These are phyloP conservation scores for Erigeron canadensis DNA, from an alignment of 129 eudicot species.

Conservation along the genomic window DNA sequence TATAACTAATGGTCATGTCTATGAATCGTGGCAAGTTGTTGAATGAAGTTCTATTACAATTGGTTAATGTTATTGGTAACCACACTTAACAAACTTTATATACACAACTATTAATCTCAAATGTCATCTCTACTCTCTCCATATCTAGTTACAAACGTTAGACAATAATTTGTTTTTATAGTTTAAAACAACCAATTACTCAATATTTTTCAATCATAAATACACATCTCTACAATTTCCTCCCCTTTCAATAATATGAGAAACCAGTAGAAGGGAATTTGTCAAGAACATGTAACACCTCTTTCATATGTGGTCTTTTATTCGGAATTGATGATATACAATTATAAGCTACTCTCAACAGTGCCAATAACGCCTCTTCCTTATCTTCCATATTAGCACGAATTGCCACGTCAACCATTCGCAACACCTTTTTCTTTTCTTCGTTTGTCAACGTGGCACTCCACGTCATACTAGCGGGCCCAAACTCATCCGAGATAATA, in stretches of 20 bases:
- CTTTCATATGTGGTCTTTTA: constrained; percentile 95
- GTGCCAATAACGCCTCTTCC: constrained; percentile 69
- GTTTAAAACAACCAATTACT: constrained; percentile 18
- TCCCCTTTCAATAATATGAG: constrained; percentile 30
- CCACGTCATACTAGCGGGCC: constrained; percentile 50
- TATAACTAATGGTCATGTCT: no score
- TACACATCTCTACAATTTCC: constrained; percentile 33
- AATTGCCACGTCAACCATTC: constrained; percentile 83
- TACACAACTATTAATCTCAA: constrained; percentile 10
- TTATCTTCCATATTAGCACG: constrained; percentile 88
- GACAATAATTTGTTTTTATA: background rate
- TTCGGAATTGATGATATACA: constrained; percentile 82
- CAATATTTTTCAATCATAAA: constrained; percentile 36
- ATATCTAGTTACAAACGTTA: constrained; percentile 7
- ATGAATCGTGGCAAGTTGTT: no score
- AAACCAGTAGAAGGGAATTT: constrained; percentile 62
- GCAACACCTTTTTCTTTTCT: constrained; percentile 61
- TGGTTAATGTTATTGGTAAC: background rate
- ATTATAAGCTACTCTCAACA: constrained; percentile 66
- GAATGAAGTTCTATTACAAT: no score
- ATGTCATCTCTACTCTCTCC: background rate
- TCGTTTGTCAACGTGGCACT: constrained; percentile 47
- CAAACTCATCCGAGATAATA: constrained; percentile 66
- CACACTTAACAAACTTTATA: background rate
- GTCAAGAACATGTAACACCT: constrained; percentile 73